Base-by-base conservation (phyloP, 495 filamentous ascomycete genomes). In the Parachaetomium inaequale region DNA sequence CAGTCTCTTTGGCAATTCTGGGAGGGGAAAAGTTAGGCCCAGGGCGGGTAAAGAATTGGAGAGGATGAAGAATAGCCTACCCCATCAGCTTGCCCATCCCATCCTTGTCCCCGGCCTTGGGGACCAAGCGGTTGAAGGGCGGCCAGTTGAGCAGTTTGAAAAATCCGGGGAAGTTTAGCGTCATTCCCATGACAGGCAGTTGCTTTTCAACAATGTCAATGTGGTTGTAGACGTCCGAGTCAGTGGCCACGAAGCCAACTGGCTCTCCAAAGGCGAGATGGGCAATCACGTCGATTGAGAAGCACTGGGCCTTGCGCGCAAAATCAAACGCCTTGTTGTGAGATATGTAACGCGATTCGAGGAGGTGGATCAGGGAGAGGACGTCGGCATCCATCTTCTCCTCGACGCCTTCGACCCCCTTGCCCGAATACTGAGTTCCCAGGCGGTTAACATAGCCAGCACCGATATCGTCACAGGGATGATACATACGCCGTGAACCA, bases 251-350 rank as follows among this genome's bases (percentile, higher is more conserved):
- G 42, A 72, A 74, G 19, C 75, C 73, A 55, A 77, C 72, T 1
- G 72, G 54, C 29, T 67, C 54, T 32, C 75, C 75, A 32, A 72
- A 68, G 11, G 67, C 66, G 29, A 71, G 50, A 72, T 45, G 36
- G 40, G 36, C 38, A 21, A 57, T 31, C 3, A 46, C 55, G 21
- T 57, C 55, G 15, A 28, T 57, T 6, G 72, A 63, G 50, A 75
- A 68, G 43, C 64, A 74, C 25, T 68, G 68, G 7, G 66, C 66
- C 38, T 63, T 72, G 17, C 62, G 68, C 1, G 68, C 74, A 28
- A 83, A 70, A 60, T 82, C 77, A 26, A 83, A 62, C 7, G 43
- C 17, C 40, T 55, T 55, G 40, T 62, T 47, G 7, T 62, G 25
- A 15, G 40, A n/a, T 11, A 62, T 56, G 52, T 62, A 62, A 1